Conservation (phyloP, 176 grass and related monocot genomes). For the Cenchrus purpureus region DNA sequence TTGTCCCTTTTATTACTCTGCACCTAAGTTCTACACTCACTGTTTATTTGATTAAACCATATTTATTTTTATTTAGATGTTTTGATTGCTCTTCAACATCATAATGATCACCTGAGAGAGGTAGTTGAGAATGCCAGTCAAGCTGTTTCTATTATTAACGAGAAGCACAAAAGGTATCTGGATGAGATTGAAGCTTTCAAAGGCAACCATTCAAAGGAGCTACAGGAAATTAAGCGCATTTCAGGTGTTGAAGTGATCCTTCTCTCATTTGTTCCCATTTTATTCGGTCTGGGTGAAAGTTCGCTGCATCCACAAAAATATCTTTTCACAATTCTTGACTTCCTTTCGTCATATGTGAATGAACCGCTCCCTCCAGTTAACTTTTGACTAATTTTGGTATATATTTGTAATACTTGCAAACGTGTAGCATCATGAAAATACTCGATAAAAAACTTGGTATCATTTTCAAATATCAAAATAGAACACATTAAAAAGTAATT, state of each 20-base stretch:
- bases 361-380: background rate
- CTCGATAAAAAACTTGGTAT: background rate
- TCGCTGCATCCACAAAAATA: background rate
- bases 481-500: background rate
- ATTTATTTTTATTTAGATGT: conserved; percentile 65
- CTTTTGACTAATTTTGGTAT: background rate
- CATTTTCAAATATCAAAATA: background rate
- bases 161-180: conserved; percentile 70
- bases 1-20: conserved; percentile 9
- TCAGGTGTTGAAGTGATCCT: conserved; percentile 63
- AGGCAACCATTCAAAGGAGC: conserved; percentile 57
- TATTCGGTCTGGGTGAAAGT: conserved; percentile 9
- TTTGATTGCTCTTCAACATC: conserved; percentile 72
- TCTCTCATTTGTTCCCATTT: conserved; percentile 31
- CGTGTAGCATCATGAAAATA: background rate
- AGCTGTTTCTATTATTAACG: conserved; percentile 65
- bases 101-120: conserved; percentile 73
- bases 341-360: conserved; percentile 18
- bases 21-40: background rate
- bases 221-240: conserved; percentile 80
- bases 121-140: conserved; percentile 69
- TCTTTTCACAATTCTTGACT: conserved; percentile 8
- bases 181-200: conserved; percentile 74
- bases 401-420: background rate
- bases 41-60: conserved; percentile 23